These are phyloP conservation scores for Thuja plicata DNA, from an alignment of 83 land plant species.

Conservation along the genomic window DNA sequence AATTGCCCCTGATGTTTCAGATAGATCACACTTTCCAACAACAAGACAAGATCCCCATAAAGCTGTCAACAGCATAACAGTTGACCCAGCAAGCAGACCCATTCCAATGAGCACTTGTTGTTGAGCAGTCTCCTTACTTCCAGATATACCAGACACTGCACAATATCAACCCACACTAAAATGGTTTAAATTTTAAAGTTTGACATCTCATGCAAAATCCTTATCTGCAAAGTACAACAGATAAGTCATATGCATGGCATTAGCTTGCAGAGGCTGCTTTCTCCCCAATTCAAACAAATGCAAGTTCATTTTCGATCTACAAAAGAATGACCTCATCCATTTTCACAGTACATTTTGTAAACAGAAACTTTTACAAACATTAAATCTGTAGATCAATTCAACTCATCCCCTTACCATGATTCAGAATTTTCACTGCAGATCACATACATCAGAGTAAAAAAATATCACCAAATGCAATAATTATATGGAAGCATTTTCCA, in stretches of 20 bases:
- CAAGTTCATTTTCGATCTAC: not conserved
- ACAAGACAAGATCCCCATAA: constrained; percentile 85
- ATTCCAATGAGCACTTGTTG: constrained; percentile 85
- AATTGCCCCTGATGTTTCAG: constrained; percentile 32
- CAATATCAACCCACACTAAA: not conserved
- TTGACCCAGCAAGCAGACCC: constrained; percentile 94
- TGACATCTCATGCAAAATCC: not conserved
- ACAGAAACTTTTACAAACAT: not conserved
- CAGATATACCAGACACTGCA: constrained; percentile 92
- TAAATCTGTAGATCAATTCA: not conserved
- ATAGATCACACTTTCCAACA: constrained; percentile 73
- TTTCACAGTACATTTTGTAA: not conserved
- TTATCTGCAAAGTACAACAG: not conserved
- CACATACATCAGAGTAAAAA: not conserved
- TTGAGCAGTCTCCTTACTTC: constrained; percentile 69
- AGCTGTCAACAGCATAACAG: constrained; percentile 75
- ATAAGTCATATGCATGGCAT: not conserved
- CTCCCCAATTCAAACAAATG: not conserved
- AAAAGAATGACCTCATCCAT: not conserved
- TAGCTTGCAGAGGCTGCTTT: not conserved
- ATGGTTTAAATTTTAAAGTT: not conserved
- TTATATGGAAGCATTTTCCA: not conserved
- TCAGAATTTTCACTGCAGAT: not conserved
- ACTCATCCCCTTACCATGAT: not conserved
- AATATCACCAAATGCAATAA: not conserved